Base-by-base conservation (phyloP, 768 basidiomycete species). In the Tulasnella sp. region DNA sequence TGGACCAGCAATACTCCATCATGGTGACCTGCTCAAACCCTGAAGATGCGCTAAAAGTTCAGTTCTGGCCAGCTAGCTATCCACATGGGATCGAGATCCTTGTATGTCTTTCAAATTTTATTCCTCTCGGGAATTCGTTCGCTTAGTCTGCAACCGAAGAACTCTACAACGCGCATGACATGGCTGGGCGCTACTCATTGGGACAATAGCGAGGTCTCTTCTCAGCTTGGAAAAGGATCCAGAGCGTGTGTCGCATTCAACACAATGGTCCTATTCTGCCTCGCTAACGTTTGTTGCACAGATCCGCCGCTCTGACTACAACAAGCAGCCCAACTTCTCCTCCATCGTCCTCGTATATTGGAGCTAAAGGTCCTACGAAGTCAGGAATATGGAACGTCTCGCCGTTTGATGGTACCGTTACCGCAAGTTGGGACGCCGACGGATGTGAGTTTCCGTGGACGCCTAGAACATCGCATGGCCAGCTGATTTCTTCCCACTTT, bases 191-290 rank as follows among this genome's bases (percentile, higher is more conserved):
- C 62, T n/a, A 68, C 62, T 31, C 62, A 68, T 34, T 68, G 62
- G 62, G 62, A 68, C 62, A 68, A 27, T 31, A 68, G 62, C 62
- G 62, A 68, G 2, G 62, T 68, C 3, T 68, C 62, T 8, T 27
- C 62, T 68, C 62, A 68, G 34, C 62, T 68, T 34, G 62, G 62
- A 34, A 68, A 68, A 31, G 62, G 62, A 68, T 68, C 62, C n/a
- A 68, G 34, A 31, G 62, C 62, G 62, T 68, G n/a, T 0, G 62
- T 68, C 27, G 10, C 34, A 68, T 18, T 68, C 12, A 4, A 27
- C n/a, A 34, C 2, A 68, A 16, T 34, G n/a, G n/a, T 5, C 27
- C 1, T 34, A 58, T 34, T 34, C n/a, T 18, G 14, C 16, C 31
- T 4, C 62, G 2, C 34, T 68, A 3, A 27, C 34, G n/a, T 1